Percentiles rank a stretch among this genome's conserved stretches.
Conservation (phyloP, 1,284 basidiomycete genomes). For the Pholiota adiposa region DNA sequence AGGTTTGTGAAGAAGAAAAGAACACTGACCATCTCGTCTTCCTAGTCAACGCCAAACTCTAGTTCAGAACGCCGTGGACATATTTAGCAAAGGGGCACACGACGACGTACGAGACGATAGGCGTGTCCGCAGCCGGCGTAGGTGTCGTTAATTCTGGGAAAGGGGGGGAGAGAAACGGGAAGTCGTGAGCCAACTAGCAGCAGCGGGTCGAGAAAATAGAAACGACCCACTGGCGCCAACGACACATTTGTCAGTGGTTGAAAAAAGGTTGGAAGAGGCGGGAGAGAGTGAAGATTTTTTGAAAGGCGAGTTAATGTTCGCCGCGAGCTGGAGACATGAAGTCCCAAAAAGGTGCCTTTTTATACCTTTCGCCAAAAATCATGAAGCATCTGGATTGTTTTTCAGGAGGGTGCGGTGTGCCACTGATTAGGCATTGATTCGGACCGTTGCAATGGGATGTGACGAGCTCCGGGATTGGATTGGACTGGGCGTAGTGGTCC, state of each 20-base stretch:
- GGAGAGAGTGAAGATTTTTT: constrained; percentile 13
- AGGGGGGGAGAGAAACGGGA: neutral
- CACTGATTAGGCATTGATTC: constrained; percentile 25
- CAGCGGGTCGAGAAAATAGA: constrained; percentile 6
- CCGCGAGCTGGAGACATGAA: constrained; percentile 7
- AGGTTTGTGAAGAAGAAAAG: constrained; percentile 3
- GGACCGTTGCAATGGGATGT: constrained; percentile 21
- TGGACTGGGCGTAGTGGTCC: constrained; percentile 12
- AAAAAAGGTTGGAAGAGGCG: constrained; percentile 10
- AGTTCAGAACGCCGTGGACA: neutral
- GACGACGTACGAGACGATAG: constrained; percentile 52
- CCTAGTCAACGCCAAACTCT: constrained; percentile 12
- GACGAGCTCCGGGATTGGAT: constrained; percentile 17
- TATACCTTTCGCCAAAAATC: constrained; percentile 23
- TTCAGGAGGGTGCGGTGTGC: constrained; percentile 20
- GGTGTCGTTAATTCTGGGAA: constrained; percentile 59
- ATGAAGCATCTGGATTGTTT: constrained; percentile 23
- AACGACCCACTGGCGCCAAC: constrained; percentile 56
- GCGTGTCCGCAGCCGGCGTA: constrained; percentile 61
- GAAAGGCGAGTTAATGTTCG: constrained; percentile 22
- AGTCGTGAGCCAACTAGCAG: constrained; percentile 13
- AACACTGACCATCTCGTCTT: constrained; percentile 27
- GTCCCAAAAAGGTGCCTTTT: constrained; percentile 20
- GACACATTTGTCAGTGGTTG: constrained; percentile 51
- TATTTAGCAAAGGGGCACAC: neutral